phyloP scores from a whole-genome alignment of 2,329 filamentous ascomycete species.

The Amauroascus niger region DNA sequence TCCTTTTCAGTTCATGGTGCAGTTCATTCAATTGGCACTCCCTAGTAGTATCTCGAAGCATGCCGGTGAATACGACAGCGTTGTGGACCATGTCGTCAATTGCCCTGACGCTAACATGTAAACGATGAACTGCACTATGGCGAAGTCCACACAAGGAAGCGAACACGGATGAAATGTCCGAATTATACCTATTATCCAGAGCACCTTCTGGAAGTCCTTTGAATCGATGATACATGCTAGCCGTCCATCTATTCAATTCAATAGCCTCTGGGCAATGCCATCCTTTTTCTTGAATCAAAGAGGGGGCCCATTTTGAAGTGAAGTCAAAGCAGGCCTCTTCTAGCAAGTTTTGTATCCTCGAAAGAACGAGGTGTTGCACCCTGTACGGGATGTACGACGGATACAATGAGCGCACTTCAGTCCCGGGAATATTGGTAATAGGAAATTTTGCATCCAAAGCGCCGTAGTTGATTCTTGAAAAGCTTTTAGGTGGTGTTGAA shows the following conservation, averaged over 20 bases:
- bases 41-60: slow-evolving; percentile 23
- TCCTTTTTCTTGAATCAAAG: slow-evolving; percentile 21
- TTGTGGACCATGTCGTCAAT: slow-evolving; percentile 24
- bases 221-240: slow-evolving; percentile 19
- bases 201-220: slow-evolving; percentile 21
- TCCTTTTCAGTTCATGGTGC: slow-evolving; percentile 23
- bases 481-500: not conserved
- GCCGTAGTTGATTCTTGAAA: not conserved
- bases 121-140: slow-evolving; percentile 29
- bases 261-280: slow-evolving; percentile 30
- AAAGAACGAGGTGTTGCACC: slow-evolving; percentile 32
- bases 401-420: slow-evolving; percentile 17
- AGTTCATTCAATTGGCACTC: slow-evolving; percentile 15
- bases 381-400: slow-evolving; percentile 29
- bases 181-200: slow-evolving; percentile 14
- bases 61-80: slow-evolving; percentile 23
- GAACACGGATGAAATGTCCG: slow-evolving; percentile 20
- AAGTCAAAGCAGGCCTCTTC: slow-evolving; percentile 37
- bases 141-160: slow-evolving; percentile 23
- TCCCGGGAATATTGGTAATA: not conserved
- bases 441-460: not conserved
- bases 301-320: slow-evolving; percentile 26
- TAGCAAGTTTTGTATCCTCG: slow-evolving; percentile 28
- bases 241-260: slow-evolving; percentile 32
- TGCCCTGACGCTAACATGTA: slow-evolving; percentile 22